A percentile compares a stretch with the other conserved stretches of the same genome.
Conservation (phyloP, 1,139 yeast genomes). For the Blastobotrys petasosporus region DNA sequence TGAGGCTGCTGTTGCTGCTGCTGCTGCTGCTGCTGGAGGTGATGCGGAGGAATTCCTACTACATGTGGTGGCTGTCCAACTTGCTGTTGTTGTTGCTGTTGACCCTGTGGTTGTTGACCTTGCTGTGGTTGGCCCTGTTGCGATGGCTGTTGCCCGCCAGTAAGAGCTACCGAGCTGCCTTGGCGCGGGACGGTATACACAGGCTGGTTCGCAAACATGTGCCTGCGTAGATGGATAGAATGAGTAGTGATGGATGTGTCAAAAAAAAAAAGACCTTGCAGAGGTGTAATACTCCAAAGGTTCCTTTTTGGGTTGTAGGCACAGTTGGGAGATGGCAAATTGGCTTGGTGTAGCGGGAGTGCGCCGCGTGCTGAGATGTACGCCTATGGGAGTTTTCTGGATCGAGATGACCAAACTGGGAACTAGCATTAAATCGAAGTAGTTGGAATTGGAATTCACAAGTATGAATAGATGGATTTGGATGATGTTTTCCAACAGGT, state of each 20-base stretch:
- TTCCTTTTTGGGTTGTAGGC: neutral
- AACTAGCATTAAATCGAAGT: no score
- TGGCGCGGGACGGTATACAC: constrained; percentile 13
- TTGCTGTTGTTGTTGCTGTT: constrained; percentile 1
- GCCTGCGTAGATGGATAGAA: neutral
- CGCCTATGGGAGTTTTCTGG: no score
- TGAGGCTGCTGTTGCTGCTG: neutral
- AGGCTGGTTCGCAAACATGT: constrained; percentile 15
- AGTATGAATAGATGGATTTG: no score
- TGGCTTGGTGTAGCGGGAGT: neutral
- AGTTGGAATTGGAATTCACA: no score
- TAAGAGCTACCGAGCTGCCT: neutral
- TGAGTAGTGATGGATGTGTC: neutral
- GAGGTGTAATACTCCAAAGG: no score
- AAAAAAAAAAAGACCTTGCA: no score
- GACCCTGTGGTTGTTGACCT: constrained; percentile 11
- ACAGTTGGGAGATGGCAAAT: neutral
- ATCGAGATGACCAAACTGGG: no score
- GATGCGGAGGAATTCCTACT: neutral
- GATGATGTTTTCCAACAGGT: no score
- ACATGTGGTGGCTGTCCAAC: neutral
- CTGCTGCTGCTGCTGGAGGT: constrained; percentile 1
- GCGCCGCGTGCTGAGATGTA: neutral
- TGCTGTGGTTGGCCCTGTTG: constrained; percentile 8
- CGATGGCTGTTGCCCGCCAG: neutral